Percentiles rank a stretch among this genome's conserved stretches.
phyloP scores from a whole-genome alignment of 108 stramenopile genomes.

The Discostella pseudostelligera region DNA sequence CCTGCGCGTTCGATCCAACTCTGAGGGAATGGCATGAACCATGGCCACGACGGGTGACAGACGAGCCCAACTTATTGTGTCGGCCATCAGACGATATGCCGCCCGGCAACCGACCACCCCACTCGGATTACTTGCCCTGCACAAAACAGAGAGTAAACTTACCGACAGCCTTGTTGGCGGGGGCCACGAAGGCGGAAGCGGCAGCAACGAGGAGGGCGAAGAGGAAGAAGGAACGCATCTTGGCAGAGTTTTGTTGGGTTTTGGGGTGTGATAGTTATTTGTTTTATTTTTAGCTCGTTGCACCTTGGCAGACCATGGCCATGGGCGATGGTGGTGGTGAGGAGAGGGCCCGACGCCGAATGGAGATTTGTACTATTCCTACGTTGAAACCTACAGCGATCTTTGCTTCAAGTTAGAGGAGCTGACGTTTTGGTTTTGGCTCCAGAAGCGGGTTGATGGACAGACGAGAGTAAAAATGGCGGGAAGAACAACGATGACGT shows the following conservation, averaged over 20 bases:
- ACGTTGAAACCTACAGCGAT: conserved; percentile 1
- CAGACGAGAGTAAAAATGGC: no score
- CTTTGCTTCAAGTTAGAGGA: conserved; percentile 9
- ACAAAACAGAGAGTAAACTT: conserved; percentile 10
- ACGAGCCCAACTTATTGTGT: background rate
- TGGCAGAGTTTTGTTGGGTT: conserved; percentile 1
- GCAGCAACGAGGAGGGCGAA: conserved; percentile 74
- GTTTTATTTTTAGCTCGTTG: no score
- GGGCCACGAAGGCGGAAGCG: conserved; percentile 83
- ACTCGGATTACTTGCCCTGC: background rate
- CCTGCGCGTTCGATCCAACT: no score
- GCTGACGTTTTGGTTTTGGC: conserved; percentile 2
- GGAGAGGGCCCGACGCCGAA: conserved; percentile 3
- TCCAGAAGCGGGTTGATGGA: no score
- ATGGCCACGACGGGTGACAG: no score
- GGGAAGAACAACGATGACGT: no score
- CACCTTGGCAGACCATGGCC: conserved; percentile 6
- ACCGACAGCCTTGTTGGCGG: conserved; percentile 65
- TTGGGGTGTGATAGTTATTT: no score
- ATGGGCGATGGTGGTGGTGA: background rate
- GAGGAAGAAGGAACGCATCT: conserved; percentile 63
- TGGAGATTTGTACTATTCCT: background rate
- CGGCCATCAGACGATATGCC: conserved; percentile 2
- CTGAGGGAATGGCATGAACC: no score
- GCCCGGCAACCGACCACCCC: background rate